phyloP scores from a whole-genome alignment of 345 rosid species.

The Brassica napus region DNA sequence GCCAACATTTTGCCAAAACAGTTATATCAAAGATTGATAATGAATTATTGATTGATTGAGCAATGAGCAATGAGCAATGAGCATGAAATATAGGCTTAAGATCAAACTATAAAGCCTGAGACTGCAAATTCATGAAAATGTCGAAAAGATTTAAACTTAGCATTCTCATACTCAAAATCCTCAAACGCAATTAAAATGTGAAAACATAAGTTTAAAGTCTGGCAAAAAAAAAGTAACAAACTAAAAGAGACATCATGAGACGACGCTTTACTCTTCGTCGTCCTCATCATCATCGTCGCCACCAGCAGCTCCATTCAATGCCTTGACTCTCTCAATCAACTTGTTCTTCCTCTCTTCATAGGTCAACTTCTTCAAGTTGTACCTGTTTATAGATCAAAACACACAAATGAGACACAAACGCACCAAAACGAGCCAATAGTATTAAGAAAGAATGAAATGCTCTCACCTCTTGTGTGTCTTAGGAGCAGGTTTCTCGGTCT shows the following conservation, averaged over 20 bases:
- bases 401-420: not conserved
- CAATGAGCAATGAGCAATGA: not conserved
- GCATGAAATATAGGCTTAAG: not conserved
- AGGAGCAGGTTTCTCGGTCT: slow-evolving; percentile 51
- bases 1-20: not conserved
- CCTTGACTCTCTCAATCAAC: not conserved
- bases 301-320: not conserved
- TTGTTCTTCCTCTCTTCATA: not conserved
- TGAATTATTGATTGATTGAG: not conserved
- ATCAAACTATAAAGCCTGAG: not conserved
- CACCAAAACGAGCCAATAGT: not conserved
- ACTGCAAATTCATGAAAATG: not conserved
- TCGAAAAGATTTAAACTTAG: not conserved
- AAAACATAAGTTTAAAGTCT: not conserved
- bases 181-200: not conserved
- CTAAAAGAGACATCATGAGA: not conserved
- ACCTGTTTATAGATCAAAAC: not conserved
- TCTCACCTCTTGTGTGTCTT: slow-evolving; percentile 64
- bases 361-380: slow-evolving; percentile 1
- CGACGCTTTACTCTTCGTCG: not conserved
- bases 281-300: not conserved
- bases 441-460: not conserved
- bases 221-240: not conserved
- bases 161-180: not conserved
- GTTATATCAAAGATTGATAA: not conserved